A percentile compares a stretch with the other conserved stretches of the same genome.
Evolutionary conservation across 1,284 basidiomycete species (phyloP).

Genomic region (Austropuccinia psidii): DNA sequence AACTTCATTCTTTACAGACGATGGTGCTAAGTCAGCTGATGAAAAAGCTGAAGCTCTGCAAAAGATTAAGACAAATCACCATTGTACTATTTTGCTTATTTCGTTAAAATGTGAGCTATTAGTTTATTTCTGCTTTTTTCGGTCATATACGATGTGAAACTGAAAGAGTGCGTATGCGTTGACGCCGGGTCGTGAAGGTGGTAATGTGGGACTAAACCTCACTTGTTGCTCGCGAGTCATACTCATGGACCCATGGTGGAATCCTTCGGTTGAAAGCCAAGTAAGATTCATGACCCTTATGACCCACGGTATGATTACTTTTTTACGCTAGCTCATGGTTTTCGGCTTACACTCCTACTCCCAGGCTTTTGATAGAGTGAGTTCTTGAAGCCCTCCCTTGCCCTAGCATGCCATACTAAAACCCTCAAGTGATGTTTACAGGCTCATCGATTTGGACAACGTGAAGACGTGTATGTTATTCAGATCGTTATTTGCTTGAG

Average conservation of each 20-base stretch:
- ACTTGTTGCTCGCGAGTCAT: constrained; percentile 60
- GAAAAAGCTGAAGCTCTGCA: constrained; percentile 15
- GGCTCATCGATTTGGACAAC: constrained; percentile 35
- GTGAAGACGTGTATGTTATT: constrained; percentile 24
- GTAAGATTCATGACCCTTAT: constrained; percentile 4
- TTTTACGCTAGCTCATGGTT: too few relatives aligned
- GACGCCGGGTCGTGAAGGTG: background rate
- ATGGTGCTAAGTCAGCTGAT: constrained; percentile 15
- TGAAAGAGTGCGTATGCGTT: background rate
- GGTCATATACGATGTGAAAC: too few relatives aligned
- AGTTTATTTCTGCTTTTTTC: background rate
- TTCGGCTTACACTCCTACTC: too few relatives aligned
- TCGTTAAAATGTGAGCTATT: constrained; percentile 16
- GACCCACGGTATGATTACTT: too few relatives aligned
- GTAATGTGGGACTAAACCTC: constrained; percentile 67
- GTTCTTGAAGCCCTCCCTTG: too few relatives aligned
- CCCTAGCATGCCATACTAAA: too few relatives aligned
- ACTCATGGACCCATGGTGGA: constrained; percentile 39
- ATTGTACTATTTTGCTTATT: constrained; percentile 28
- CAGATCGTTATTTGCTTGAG: background rate
- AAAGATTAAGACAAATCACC: constrained; percentile 15
- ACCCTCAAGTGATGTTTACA: background rate
- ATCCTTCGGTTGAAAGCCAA: constrained; percentile 24
- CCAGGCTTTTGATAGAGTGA: constrained; percentile 35
- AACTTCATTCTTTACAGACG: constrained; percentile 10